Conservation (phyloP, 2,329 filamentous ascomycete species). For the Bertia moriformis region DNA sequence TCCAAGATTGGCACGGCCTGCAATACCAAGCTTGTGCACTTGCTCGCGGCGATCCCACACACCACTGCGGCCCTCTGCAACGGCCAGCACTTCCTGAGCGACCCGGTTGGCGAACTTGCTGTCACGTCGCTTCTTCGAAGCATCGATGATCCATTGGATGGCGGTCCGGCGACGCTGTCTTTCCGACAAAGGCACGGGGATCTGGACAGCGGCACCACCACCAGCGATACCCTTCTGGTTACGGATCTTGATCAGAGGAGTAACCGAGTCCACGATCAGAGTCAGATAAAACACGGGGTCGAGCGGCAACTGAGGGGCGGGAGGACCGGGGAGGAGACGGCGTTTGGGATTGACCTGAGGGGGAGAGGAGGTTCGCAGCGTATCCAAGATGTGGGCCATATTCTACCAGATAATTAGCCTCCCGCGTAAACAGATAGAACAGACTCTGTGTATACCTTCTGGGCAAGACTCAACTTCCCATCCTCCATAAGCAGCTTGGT, state of each 20-base stretch:
- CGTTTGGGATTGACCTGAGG: slow-evolving; percentile 60
- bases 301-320: slow-evolving; percentile 69
- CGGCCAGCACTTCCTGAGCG: slow-evolving; percentile 72
- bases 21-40: slow-evolving; percentile 70
- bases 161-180: slow-evolving; percentile 67
- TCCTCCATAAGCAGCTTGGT: slow-evolving; percentile 83
- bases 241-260: slow-evolving; percentile 71
- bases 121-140: slow-evolving; percentile 64
- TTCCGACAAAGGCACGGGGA: slow-evolving; percentile 63
- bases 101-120: slow-evolving; percentile 63
- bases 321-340: slow-evolving; percentile 61
- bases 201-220: slow-evolving; percentile 70
- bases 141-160: slow-evolving; percentile 77
- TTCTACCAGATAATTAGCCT: slow-evolving; percentile 41
- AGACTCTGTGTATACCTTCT: slow-evolving; percentile 58
- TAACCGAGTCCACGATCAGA: slow-evolving; percentile 80
- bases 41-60: slow-evolving; percentile 71
- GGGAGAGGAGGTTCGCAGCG: slow-evolving; percentile 70
- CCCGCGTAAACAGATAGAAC: too few species aligned
- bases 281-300: slow-evolving; percentile 83
- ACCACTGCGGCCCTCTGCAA: slow-evolving; percentile 70
- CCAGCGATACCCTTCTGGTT: slow-evolving; percentile 65
- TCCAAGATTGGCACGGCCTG: slow-evolving; percentile 59
- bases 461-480: slow-evolving; percentile 80
- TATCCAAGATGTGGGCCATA: slow-evolving; percentile 69